Evolutionary conservation across 1,139 yeast genomes (phyloP), one percentile per base, ranked within the genome.

Genomic region (Pichia inconspicua): DNA sequence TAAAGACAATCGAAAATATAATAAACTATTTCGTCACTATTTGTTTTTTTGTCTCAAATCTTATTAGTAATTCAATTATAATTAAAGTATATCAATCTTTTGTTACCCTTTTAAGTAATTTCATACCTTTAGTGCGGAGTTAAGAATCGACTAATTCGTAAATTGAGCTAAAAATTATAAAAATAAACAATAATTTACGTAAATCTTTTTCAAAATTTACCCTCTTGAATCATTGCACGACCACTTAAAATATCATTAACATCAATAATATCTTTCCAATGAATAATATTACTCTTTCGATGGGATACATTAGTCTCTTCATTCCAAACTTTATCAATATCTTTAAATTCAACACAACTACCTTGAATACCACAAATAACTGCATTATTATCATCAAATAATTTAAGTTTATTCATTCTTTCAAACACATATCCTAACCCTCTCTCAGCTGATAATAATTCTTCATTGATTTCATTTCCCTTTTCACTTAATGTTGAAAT

Each of bases 321-420:
- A 5, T 69, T 68, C 75, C 82, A 82, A 51, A 84, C 67, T 8
- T 70, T 67, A 39, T 70, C 70, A 47, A 84, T 72, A 43, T 76
- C 74, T 38, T 78, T 74, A 65, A 81, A 84, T 41, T 68, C 68
- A 45, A 83, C 70, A 49, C 73, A 72, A 11, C 85, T 77, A 5
- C 90, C 90, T 61, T 77, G 79, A 48, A 84, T 75, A 45, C 90
- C 87, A 56, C 83, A 75, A 19, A 84, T 84, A 43, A 80, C 82
- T 17, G 87, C 82, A 43, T 76, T 71, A 34, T 65, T 64, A 15
- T 48, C 44, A 4, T 52, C 53, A 5, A 46, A 44, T 37, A 58
- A 47, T 11, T 41, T 25, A 38, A 65, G 62, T 31, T 57, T 59
- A 53, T 69, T 53, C 34, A 61, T 61, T 44, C 57, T 56, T 42